Evolutionary conservation across 371 early-diverging fungal species (phyloP), one percentile per base, ranked within the genome.

Genomic region (Chytridiales sp.): DNA sequence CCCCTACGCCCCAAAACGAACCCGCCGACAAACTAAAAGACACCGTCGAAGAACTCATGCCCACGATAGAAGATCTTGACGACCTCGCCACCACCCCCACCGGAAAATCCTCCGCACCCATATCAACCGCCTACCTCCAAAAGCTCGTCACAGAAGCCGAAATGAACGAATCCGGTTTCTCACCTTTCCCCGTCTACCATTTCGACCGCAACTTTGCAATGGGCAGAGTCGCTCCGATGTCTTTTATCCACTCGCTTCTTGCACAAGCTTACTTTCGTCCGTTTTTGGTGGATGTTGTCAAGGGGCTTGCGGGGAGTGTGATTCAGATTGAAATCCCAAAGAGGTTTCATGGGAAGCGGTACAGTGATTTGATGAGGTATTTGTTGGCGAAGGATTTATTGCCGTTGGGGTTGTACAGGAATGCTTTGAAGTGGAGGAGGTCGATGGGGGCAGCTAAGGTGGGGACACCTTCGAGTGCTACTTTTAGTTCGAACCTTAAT

Each of bases 121-220:
- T 74, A 19, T 70, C 78, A 42, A 60, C 66, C 3, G 66, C 64
- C 0, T 75, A 73, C 52, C 61, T 78, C 9, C 64, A 67, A 26
- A 59, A 59, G 21, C 62, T 74, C 26, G 63, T 70, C 21, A 69
- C 73, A 24, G 69, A 73, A 47, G 73, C 73, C 11, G 78, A 78
- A 47, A 50, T 75, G n/a, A 73, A 67, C 55, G 76, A 74, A 30
- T 68, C 74, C 8, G 78, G 78, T 2, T 48, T 78, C 17, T 46
- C 57, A 2, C 70, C 76, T 2, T 70, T 62, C 60, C 70, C 74
- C 15, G 66, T 66, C 4, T 69, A 76, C 47, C 76, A 78, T 56
- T 76, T 75, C 49, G 76, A 76, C 39, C 64, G 60, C n/a, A 64
- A 66, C 63, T 78, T 78, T 68, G 79, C 79, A 6, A 68, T 69